A percentile compares a stretch with the other conserved stretches of the same genome.
These are phyloP conservation scores for Wolfiporia cocos DNA, from an alignment of 1,284 basidiomycete genomes.

Conservation along the genomic window DNA sequence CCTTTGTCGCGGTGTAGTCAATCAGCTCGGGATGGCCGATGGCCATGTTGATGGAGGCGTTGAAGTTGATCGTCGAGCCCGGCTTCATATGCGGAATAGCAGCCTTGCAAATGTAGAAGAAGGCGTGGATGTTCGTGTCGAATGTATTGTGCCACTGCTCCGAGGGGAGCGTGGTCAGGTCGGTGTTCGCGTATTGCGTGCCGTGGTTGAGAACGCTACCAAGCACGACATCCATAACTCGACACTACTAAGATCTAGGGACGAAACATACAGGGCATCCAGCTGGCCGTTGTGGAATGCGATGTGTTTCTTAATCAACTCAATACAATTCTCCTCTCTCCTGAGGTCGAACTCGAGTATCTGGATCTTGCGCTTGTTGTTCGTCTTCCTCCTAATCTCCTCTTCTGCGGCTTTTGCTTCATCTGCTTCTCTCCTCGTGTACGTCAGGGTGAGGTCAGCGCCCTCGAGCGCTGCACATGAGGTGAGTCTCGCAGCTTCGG, in stretches of 20 bases:
- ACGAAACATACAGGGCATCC: constrained; percentile 34
- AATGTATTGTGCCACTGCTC: constrained; percentile 51
- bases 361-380: constrained; percentile 34
- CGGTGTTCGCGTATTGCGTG: constrained; percentile 41
- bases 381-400: constrained; percentile 33
- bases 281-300: constrained; percentile 34
- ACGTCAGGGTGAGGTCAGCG: constrained; percentile 46
- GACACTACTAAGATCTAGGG: neutral
- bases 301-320: constrained; percentile 38
- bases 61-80: constrained; percentile 44
- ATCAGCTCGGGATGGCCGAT: constrained; percentile 47
- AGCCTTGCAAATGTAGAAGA: constrained; percentile 49
- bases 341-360: constrained; percentile 37
- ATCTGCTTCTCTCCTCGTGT: constrained; percentile 41
- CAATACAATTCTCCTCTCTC: constrained; percentile 35
- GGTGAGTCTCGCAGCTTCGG: neutral
- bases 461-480: constrained; percentile 43
- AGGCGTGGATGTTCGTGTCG: constrained; percentile 42
- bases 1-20: constrained; percentile 53
- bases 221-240: constrained; percentile 1
- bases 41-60: constrained; percentile 42
- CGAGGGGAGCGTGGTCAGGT: constrained; percentile 35
- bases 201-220: constrained; percentile 47
- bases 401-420: constrained; percentile 37
- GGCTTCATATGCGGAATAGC: constrained; percentile 32